A percentile compares a stretch with the other conserved stretches of the same genome.
phyloP scores from a whole-genome alignment of 176 grass and related monocot species.

The Musa schizocarpa region DNA sequence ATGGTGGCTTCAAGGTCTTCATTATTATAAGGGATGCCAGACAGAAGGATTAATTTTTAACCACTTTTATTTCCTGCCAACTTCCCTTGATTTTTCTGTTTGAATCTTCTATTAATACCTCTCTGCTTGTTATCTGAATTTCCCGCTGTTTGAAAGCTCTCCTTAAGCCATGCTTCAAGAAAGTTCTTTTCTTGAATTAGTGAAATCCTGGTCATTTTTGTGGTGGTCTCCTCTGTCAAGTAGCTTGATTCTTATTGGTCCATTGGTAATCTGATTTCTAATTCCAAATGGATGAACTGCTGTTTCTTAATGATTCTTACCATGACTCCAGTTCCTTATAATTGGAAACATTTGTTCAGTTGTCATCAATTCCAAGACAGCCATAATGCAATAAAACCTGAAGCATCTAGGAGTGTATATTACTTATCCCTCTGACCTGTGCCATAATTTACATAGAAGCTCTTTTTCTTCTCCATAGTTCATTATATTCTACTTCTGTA shows the following conservation, averaged over 20 bases:
- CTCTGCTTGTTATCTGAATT: too few relatives aligned
- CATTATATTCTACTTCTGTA: not conserved
- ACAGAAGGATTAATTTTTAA: too few relatives aligned
- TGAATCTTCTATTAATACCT: too few relatives aligned
- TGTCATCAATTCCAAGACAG: not conserved
- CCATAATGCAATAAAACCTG: not conserved
- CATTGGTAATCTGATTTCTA: not conserved
- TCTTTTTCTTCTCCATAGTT: not conserved
- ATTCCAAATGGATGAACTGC: not conserved
- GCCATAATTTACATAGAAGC: not conserved
- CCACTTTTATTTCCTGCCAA: too few relatives aligned
- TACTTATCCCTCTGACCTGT: not conserved
- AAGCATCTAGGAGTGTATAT: not conserved
- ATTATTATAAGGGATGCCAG: too few relatives aligned
- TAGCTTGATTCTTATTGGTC: not conserved
- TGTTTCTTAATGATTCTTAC: not conserved
- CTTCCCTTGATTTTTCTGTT: too few relatives aligned
- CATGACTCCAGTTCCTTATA: not conserved
- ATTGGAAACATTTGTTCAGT: not conserved
- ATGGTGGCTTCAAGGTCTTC: too few relatives aligned
- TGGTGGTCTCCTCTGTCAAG: not conserved
- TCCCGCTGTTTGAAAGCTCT: too few relatives aligned
- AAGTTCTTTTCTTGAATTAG: too few relatives aligned
- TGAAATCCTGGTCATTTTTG: not conserved
- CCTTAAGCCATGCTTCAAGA: too few relatives aligned